These are phyloP conservation scores for Sisymbrium altissimum DNA, from an alignment of 345 rosid genomes.

Conservation along the genomic window DNA sequence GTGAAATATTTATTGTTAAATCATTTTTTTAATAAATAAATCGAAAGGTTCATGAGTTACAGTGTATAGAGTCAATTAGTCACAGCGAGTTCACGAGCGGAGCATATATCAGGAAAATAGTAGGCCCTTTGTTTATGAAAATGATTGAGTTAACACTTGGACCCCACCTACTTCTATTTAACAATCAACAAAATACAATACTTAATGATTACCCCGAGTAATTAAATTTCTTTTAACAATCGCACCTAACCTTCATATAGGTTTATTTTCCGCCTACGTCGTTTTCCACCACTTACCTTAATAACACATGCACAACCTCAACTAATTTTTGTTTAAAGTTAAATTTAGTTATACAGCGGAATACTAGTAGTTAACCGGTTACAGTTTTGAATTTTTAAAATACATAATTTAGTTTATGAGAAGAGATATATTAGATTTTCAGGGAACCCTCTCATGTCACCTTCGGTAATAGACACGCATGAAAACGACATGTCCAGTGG, in stretches of 20 bases:
- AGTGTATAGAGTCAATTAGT: conserved; percentile 16
- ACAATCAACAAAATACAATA: conserved; percentile 5
- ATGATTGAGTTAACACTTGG: conserved; percentile 39
- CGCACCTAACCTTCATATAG: conserved; percentile 18
- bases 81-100: conserved; percentile 44
- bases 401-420: background rate
- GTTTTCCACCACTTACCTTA: conserved; percentile 18
- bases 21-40: background rate
- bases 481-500: conserved; percentile 34
- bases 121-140: conserved; percentile 23
- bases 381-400: conserved; percentile 9
- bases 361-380: background rate
- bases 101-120: conserved; percentile 17
- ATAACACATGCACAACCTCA: conserved; percentile 12
- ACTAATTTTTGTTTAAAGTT: background rate
- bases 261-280: conserved; percentile 3
- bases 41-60: conserved; percentile 2
- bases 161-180: conserved; percentile 29
- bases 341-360: background rate
- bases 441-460: conserved; percentile 4
- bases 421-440: background rate
- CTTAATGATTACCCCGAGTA: conserved; percentile 15
- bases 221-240: conserved; percentile 2
- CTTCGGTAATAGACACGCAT: conserved; percentile 34
- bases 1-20: background rate